Conservation (phyloP, 371 early-diverging fungal species). For the Antonospora locustae region DNA sequence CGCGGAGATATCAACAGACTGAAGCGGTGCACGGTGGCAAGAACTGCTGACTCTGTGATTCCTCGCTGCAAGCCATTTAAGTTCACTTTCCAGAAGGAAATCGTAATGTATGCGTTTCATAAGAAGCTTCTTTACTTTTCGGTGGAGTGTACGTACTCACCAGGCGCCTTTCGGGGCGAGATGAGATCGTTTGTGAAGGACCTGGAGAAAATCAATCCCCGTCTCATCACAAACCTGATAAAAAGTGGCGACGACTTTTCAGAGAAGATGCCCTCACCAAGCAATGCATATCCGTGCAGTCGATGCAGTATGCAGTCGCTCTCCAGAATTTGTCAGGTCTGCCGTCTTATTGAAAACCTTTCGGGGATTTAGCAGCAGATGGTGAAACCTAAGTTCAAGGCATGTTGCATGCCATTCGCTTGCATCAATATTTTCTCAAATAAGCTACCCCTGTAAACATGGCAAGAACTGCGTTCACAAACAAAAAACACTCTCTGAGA, state of each 20-base stretch:
- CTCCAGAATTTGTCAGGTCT: too few relatives aligned
- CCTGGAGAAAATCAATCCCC: conserved; percentile 76
- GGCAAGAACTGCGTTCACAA: not conserved
- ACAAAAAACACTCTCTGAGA: not conserved
- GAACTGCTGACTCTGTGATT: conserved; percentile 61
- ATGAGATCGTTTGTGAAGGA: conserved; percentile 87
- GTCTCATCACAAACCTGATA: conserved; percentile 66
- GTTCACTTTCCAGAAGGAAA: conserved; percentile 96
- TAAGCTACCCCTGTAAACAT: not conserved
- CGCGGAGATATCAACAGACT: conserved; percentile 87
- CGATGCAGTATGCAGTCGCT: too few relatives aligned
- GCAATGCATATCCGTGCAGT: too few relatives aligned
- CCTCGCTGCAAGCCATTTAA: conserved; percentile 87
- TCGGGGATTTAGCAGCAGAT: too few relatives aligned
- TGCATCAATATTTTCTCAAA: too few relatives aligned
- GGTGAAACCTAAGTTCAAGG: too few relatives aligned
- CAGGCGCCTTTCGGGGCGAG: conserved; percentile 90
- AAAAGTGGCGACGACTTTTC: too few relatives aligned
- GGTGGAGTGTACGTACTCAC: conserved; percentile 93
- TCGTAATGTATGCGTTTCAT: conserved; percentile 97
- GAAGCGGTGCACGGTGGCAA: conserved; percentile 76
- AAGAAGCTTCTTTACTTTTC: conserved; percentile 93
- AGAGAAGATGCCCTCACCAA: too few relatives aligned
- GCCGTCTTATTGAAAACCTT: too few relatives aligned
- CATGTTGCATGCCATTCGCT: too few relatives aligned